Evolutionary conservation across 2,329 filamentous ascomycete genomes (phyloP).

Genomic region (Pleochaeta shiraiana): DNA sequence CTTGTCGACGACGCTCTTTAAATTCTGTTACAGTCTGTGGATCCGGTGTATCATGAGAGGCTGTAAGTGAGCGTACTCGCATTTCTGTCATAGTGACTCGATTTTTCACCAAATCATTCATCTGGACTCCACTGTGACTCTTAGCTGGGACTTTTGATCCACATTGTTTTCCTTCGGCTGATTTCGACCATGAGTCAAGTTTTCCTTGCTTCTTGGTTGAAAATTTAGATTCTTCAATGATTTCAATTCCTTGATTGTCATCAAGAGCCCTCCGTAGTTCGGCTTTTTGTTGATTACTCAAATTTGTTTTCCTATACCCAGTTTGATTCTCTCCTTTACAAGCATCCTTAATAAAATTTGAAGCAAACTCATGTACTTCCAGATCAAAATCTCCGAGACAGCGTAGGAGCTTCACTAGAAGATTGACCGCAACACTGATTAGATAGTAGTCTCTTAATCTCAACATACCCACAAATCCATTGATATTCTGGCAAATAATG

Average conservation of each 20-base stretch:
- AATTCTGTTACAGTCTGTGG: constrained; percentile 8
- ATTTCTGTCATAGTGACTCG: constrained; percentile 8
- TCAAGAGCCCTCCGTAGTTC: constrained; percentile 47
- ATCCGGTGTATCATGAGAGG: not conserved
- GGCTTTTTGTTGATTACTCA: constrained; percentile 64
- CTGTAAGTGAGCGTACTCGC: constrained; percentile 8
- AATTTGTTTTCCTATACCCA: constrained; percentile 49
- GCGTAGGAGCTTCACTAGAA: constrained; percentile 66
- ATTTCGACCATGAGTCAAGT: constrained; percentile 40
- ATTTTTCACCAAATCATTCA: constrained; percentile 1
- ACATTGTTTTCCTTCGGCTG: constrained; percentile 20
- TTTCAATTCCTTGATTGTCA: constrained; percentile 31
- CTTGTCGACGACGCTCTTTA: constrained; percentile 41
- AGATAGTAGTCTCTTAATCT: constrained; percentile 75
- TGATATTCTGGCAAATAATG: constrained; percentile 41
- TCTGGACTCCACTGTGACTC: not conserved
- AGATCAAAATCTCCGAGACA: constrained; percentile 61
- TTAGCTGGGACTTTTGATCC: constrained; percentile 13
- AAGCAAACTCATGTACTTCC: constrained; percentile 38
- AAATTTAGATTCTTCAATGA: constrained; percentile 27
- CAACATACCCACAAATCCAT: constrained; percentile 64
- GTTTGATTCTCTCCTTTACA: constrained; percentile 32
- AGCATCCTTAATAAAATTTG: constrained; percentile 41
- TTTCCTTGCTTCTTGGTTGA: constrained; percentile 32
- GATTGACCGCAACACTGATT: constrained; percentile 56